Percentiles rank a stretch among this genome's conserved stretches.
These are phyloP conservation scores for Aspergillus udagawae DNA, from an alignment of 2,329 filamentous ascomycete genomes.

Conservation along the genomic window DNA sequence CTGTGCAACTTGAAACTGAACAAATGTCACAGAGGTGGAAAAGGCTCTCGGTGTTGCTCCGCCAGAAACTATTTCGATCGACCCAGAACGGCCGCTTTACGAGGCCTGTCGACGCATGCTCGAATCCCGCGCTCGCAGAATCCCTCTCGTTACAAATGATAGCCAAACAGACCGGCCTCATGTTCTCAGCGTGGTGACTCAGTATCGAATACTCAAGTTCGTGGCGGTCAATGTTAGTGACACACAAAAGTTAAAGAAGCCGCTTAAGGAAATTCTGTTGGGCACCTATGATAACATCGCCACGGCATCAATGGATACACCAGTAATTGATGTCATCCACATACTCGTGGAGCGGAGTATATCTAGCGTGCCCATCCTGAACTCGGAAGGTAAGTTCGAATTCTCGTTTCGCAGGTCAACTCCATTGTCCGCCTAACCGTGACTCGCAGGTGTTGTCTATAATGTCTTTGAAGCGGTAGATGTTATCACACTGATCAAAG, in stretches of 20 bases:
- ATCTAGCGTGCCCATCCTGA: slow-evolving; percentile 88
- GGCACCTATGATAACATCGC: slow-evolving; percentile 79
- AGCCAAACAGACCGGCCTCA: slow-evolving; percentile 89
- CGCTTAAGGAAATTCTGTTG: slow-evolving; percentile 75
- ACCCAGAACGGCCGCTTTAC: slow-evolving; percentile 84
- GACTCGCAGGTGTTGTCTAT: slow-evolving; percentile 60
- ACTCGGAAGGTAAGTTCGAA: slow-evolving; percentile 56
- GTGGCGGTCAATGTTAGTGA: slow-evolving; percentile 92
- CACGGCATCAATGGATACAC: slow-evolving; percentile 81
- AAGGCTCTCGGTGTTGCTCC: slow-evolving; percentile 86
- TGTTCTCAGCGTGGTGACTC: slow-evolving; percentile 94
- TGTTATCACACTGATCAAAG: slow-evolving; percentile 93
- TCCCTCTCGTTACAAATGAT: slow-evolving; percentile 88
- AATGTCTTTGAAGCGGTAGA: slow-evolving; percentile 98
- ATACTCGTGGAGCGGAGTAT: slow-evolving; percentile 90
- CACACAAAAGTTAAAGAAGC: slow-evolving; percentile 83
- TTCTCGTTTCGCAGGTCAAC: neutral
- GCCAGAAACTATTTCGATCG: slow-evolving; percentile 92
- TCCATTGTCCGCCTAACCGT: neutral
- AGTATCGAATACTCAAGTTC: slow-evolving; percentile 98
- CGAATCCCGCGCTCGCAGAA: slow-evolving; percentile 84
- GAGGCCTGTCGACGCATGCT: slow-evolving; percentile 95
- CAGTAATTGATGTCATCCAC: slow-evolving; percentile 92
- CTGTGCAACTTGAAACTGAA: slow-evolving; percentile 3
- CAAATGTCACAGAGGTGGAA: slow-evolving; percentile 71